Evolutionary conservation across 2,329 filamentous ascomycete species (phyloP).

Genomic region (Colletotrichum sidae): DNA sequence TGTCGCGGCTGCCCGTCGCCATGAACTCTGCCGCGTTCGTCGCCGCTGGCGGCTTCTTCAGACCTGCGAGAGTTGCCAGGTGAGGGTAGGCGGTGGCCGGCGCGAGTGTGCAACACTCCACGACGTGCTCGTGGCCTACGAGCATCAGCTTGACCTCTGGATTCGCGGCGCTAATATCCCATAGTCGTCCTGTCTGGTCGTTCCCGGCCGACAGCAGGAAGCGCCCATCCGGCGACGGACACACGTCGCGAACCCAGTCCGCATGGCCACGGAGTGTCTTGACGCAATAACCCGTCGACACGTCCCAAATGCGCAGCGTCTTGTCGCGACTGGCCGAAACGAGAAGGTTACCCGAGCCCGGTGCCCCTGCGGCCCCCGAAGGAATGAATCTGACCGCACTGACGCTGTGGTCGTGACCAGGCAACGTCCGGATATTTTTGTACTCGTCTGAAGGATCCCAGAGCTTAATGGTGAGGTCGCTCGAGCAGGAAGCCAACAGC

Average conservation of each 20-base stretch:
- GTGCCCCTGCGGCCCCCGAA: slow-evolving; percentile 81
- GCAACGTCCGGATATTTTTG: slow-evolving; percentile 92
- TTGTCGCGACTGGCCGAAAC: slow-evolving; percentile 89
- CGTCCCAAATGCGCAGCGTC: slow-evolving; percentile 90
- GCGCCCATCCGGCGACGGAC: slow-evolving; percentile 83
- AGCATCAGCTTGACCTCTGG: slow-evolving; percentile 83
- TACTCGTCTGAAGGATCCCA: slow-evolving; percentile 95
- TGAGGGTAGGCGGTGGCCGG: slow-evolving; percentile 83
- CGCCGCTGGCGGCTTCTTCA: slow-evolving; percentile 83
- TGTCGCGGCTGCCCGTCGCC: slow-evolving; percentile 90
- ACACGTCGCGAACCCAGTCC: slow-evolving; percentile 92
- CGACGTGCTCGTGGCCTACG: slow-evolving; percentile 85
- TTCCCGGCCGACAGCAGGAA: slow-evolving; percentile 86
- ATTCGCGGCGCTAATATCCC: slow-evolving; percentile 79
- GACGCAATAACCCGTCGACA: slow-evolving; percentile 91
- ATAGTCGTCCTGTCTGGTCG: slow-evolving; percentile 84
- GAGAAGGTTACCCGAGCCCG: slow-evolving; percentile 84
- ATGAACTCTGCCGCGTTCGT: slow-evolving; percentile 86
- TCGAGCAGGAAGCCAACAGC: slow-evolving; percentile 79
- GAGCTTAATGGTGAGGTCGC: slow-evolving; percentile 91
- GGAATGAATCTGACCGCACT: slow-evolving; percentile 90
- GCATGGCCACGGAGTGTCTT: slow-evolving; percentile 88
- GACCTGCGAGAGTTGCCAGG: slow-evolving; percentile 79
- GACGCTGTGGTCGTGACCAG: slow-evolving; percentile 92
- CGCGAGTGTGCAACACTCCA: slow-evolving; percentile 89